A percentile compares a stretch with the other conserved stretches of the same genome.
Conservation (phyloP, 129 eudicot genomes). For the Artemisia tridentata region DNA sequence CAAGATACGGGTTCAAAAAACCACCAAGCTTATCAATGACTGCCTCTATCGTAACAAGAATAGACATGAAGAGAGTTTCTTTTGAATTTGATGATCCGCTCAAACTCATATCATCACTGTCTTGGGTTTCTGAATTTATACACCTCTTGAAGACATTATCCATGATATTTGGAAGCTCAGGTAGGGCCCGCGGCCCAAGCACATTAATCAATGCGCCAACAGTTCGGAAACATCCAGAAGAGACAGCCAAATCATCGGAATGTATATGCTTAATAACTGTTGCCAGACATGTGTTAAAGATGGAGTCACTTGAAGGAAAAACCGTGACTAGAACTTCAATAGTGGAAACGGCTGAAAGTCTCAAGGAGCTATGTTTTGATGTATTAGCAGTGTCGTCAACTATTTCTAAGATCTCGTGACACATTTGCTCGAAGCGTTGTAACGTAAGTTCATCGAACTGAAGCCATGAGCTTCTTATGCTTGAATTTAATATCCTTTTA, state of each 20-base stretch:
- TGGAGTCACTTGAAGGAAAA: constrained; percentile 55
- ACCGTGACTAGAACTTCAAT: constrained; percentile 63
- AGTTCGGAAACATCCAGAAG: constrained; percentile 68
- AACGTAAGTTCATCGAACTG: constrained; percentile 48
- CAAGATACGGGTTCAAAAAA: constrained; percentile 76
- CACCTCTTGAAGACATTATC: constrained; percentile 46
- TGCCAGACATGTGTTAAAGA: constrained; percentile 61
- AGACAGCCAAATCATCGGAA: constrained; percentile 51
- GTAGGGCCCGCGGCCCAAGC: constrained; percentile 77
- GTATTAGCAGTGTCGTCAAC: constrained; percentile 42
- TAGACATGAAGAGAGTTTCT: constrained; percentile 53
- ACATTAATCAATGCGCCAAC: constrained; percentile 74
- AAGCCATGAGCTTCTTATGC: constrained; percentile 61
- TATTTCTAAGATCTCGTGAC: constrained; percentile 54
- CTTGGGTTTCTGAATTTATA: constrained; percentile 21
- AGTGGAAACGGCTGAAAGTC: constrained; percentile 75
- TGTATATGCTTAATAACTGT: constrained; percentile 54
- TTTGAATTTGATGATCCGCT: constrained; percentile 23
- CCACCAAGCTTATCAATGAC: constrained; percentile 79
- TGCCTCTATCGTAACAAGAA: constrained; percentile 71
- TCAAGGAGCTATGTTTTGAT: constrained; percentile 35
- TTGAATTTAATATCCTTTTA: constrained; percentile 39
- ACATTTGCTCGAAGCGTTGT: constrained; percentile 45
- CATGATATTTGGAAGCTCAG: constrained; percentile 89
- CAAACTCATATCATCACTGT: constrained; percentile 18